A percentile compares a stretch with the other conserved stretches of the same genome.
Evolutionary conservation across 148 eudicot genomes (phyloP).

Genomic region (Oxyria digyna): DNA sequence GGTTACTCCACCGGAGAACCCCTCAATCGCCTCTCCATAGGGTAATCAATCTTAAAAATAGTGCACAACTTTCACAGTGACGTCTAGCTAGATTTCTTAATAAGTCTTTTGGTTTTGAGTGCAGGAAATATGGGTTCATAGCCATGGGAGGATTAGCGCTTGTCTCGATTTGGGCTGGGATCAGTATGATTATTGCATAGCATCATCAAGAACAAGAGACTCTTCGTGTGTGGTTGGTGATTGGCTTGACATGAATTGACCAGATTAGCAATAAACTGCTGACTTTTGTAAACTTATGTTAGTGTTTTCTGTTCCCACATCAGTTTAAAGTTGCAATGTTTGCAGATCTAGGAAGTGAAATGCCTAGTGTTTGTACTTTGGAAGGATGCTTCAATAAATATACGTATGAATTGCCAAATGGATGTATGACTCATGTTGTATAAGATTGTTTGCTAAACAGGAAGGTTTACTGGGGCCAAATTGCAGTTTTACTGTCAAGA

Average conservation of each 20-base stretch:
- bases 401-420: too few species aligned
- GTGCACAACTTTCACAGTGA: neutral
- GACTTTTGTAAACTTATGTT: neutral
- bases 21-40: slow-evolving; percentile 45
- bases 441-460: too few species aligned
- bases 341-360: neutral
- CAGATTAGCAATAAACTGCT: neutral
- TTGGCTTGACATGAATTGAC: neutral
- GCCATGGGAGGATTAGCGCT: slow-evolving; percentile 41
- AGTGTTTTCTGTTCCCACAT: neutral
- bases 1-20: slow-evolving; percentile 87
- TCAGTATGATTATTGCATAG: slow-evolving; percentile 31
- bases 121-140: slow-evolving; percentile 61
- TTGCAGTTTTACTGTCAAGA: too few species aligned
- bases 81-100: neutral
- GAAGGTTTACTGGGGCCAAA: too few species aligned
- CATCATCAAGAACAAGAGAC: neutral
- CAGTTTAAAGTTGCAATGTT: neutral
- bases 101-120: slow-evolving; percentile 2
- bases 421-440: too few species aligned
- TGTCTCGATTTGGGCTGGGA: slow-evolving; percentile 44
- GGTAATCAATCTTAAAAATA: slow-evolving; percentile 25
- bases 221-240: neutral
- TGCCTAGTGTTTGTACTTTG: neutral
- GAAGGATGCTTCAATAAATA: neutral